Evolutionary conservation across 371 early-diverging fungal genomes (phyloP).

Genomic region (Circinella umbellata): DNA sequence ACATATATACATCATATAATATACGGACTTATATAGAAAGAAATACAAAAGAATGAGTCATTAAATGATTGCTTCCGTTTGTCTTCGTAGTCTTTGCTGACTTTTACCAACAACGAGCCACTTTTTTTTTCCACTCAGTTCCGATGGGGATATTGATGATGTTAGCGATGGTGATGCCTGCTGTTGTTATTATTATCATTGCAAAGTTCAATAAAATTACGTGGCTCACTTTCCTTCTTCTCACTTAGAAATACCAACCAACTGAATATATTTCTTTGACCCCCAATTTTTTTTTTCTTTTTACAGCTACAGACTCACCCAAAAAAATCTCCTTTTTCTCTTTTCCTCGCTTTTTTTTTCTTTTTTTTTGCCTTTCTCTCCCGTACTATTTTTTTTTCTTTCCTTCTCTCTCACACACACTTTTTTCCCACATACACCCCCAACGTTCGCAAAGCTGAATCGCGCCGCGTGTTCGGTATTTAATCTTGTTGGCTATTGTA

Average conservation of each 20-base stretch:
- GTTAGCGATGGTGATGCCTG: too few relatives aligned
- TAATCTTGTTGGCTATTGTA: constrained; percentile 17
- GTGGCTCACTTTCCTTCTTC: constrained; percentile 11
- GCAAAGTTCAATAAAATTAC: background rate
- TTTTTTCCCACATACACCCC: background rate
- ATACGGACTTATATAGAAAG: background rate
- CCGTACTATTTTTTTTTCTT: background rate
- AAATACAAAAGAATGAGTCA: background rate
- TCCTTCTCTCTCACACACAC: background rate
- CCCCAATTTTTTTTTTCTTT: too few relatives aligned
- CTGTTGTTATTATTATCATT: background rate
- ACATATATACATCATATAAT: too few relatives aligned
- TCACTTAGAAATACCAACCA: background rate
- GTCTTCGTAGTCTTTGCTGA: background rate
- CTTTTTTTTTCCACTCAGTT: constrained; percentile 10
- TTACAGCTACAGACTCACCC: background rate
- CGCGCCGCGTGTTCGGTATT: constrained; percentile 16
- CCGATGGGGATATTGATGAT: background rate
- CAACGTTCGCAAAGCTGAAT: constrained; percentile 11
- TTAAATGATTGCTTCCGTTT: background rate
- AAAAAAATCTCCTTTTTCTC: constrained; percentile 4
- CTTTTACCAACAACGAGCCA: constrained; percentile 7
- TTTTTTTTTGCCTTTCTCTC: background rate
- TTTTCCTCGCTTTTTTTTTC: background rate
- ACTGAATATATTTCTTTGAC: too few relatives aligned